Evolutionary conservation across 2,329 filamentous ascomycete species (phyloP).

Genomic region (Colletotrichum eremochloae): DNA sequence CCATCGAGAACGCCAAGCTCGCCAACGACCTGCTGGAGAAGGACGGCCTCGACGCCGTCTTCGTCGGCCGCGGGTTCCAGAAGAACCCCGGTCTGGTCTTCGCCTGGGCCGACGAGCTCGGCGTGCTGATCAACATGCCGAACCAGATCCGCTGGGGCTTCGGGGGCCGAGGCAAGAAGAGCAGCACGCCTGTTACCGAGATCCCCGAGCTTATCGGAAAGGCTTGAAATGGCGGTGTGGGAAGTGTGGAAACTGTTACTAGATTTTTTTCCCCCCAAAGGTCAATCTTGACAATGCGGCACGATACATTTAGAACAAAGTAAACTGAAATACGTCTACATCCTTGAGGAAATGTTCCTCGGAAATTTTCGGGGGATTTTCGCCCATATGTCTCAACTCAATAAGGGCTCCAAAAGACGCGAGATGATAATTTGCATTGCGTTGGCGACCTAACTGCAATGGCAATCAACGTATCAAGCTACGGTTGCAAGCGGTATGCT

Average conservation of each 20-base stretch:
- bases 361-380: too few species aligned
- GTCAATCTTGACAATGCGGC: not conserved
- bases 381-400: rapidly evolving
- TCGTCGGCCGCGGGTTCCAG: constrained; percentile 64
- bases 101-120: constrained; percentile 64
- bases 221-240: not conserved
- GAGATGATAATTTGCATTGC: too few species aligned
- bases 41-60: constrained; percentile 59
- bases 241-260: not conserved
- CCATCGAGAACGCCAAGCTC: constrained; percentile 54
- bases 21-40: constrained; percentile 59
- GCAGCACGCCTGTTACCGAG: not conserved
- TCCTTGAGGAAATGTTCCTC: not conserved
- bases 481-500: too few species aligned
- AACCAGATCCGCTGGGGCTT: constrained; percentile 69
- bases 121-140: constrained; percentile 58
- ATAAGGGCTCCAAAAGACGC: not conserved
- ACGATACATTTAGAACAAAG: not conserved
- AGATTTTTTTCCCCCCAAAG: not conserved
- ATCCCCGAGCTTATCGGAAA: constrained; percentile 9
- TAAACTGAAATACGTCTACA: too few species aligned
- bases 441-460: too few species aligned
- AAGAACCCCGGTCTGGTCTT: constrained; percentile 66
- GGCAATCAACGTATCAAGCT: too few species aligned
- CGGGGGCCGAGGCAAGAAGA: constrained; percentile 51